Evolutionary conservation across 1,284 basidiomycete species (phyloP).

Genomic region (Irpex lacteus): DNA sequence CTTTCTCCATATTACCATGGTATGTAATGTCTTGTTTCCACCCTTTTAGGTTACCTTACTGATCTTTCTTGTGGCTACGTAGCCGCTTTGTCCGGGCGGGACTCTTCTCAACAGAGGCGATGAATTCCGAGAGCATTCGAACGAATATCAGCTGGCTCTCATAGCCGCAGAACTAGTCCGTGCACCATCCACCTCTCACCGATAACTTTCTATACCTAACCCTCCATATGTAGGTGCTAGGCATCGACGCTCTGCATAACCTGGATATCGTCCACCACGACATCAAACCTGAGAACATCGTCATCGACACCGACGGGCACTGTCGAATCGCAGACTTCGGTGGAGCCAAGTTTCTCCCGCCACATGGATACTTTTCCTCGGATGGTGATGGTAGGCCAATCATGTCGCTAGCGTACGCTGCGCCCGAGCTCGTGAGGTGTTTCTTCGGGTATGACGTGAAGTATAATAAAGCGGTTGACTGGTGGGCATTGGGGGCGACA

Average conservation of each 20-base stretch:
- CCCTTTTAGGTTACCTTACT: neutral
- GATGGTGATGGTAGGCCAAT: conserved; percentile 9
- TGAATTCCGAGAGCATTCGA: conserved; percentile 1
- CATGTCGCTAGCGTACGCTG: conserved; percentile 21
- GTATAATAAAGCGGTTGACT: conserved; percentile 23
- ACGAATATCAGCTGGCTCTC: conserved; percentile 9
- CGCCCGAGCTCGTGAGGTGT: conserved; percentile 22
- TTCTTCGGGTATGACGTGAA: neutral
- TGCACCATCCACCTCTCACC: neutral
- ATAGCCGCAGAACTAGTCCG: conserved; percentile 26
- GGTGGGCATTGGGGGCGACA: conserved; percentile 24
- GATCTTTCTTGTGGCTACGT: neutral
- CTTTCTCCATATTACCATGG: conserved; percentile 24
- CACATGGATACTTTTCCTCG: conserved; percentile 1
- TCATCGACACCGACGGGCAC: conserved; percentile 63
- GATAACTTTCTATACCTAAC: neutral
- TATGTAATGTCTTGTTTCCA: conserved; percentile 8
- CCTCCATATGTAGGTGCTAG: conserved; percentile 18
- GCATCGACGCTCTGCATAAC: conserved; percentile 25
- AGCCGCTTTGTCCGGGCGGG: conserved; percentile 25
- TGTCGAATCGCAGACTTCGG: conserved; percentile 68
- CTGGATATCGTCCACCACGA: conserved; percentile 39
- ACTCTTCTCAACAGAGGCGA: conserved; percentile 17
- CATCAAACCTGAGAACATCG: conserved; percentile 65
- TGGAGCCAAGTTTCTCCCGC: conserved; percentile 21